Evolutionary conservation across 306 rosid species (phyloP).

Genomic region (Vigna radiata): DNA sequence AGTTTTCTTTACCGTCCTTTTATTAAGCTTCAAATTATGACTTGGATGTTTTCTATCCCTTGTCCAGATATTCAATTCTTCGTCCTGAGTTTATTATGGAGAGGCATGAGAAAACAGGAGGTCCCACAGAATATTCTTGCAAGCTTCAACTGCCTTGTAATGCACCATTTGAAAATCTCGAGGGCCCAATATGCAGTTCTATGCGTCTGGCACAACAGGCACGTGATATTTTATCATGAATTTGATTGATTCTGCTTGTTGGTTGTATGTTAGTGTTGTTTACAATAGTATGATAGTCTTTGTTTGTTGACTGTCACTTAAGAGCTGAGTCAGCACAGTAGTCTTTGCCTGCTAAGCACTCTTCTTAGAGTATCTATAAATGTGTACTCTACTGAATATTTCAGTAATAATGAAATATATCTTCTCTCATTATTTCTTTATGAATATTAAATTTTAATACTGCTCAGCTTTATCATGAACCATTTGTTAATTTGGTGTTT

Average conservation of each 20-base stretch:
- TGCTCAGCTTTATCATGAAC: slow-evolving; percentile 38
- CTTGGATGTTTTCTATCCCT: slow-evolving; percentile 25
- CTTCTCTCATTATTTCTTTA: too few relatives aligned
- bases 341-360: too few relatives aligned
- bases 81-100: slow-evolving; percentile 98
- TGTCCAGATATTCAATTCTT: slow-evolving; percentile 88
- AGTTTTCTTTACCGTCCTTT: slow-evolving; percentile 32
- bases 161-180: slow-evolving; percentile 97
- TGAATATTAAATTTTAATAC: too few relatives aligned
- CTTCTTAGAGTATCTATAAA: too few relatives aligned
- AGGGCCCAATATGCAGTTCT: slow-evolving; percentile 94
- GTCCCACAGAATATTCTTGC: slow-evolving; percentile 93
- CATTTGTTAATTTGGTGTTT: slow-evolving; percentile 40
- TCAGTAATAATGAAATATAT: too few relatives aligned
- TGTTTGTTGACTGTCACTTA: too few relatives aligned
- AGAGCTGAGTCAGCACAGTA: too few relatives aligned
- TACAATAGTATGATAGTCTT: too few relatives aligned
- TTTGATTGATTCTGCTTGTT: slow-evolving; percentile 29
- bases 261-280: too few relatives aligned
- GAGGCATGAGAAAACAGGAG: slow-evolving; percentile 86
- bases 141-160: slow-evolving; percentile 99
- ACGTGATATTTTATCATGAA: slow-evolving; percentile 39
- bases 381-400: too few relatives aligned
- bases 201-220: slow-evolving; percentile 99
- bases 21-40: slow-evolving; percentile 32